phyloP scores from a whole-genome alignment of 106 monocot species.

The Narthecium ossifragum region DNA sequence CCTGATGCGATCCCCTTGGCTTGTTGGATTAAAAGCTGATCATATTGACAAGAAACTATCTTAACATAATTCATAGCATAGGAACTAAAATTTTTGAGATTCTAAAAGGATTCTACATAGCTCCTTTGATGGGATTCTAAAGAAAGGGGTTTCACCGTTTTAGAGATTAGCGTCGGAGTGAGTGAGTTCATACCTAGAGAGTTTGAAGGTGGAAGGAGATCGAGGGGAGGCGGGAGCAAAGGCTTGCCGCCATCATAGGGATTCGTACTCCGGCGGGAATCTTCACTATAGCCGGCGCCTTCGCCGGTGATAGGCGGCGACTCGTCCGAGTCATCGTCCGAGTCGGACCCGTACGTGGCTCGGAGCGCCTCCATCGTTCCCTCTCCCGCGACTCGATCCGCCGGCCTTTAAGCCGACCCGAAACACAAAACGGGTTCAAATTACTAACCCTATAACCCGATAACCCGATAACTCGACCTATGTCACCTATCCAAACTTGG shows the following conservation, averaged over 20 bases:
- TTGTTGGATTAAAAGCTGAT: slow-evolving; percentile 35
- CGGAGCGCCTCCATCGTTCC: slow-evolving; percentile 27
- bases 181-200: slow-evolving; percentile 18
- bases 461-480: no score
- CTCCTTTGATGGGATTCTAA: no score
- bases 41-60: neutral
- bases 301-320: no score
- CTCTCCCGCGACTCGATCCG: no score
- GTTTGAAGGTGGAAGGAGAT: slow-evolving; percentile 58
- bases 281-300: neutral
- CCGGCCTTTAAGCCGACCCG: no score
- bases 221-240: slow-evolving; percentile 60
- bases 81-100: neutral
- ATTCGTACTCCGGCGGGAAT: neutral
- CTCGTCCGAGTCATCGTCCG: slow-evolving; percentile 19
- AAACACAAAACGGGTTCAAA: no score
- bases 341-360: slow-evolving; percentile 67
- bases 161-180: no score
- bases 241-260: neutral
- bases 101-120: neutral
- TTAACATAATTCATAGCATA: neutral
- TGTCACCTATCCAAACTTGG: no score
- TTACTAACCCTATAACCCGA: no score
- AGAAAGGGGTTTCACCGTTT: no score
- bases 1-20: slow-evolving; percentile 52